Base-by-base conservation (phyloP, 1,284 basidiomycete species). In the Filobasidium uniguttulatum region DNA sequence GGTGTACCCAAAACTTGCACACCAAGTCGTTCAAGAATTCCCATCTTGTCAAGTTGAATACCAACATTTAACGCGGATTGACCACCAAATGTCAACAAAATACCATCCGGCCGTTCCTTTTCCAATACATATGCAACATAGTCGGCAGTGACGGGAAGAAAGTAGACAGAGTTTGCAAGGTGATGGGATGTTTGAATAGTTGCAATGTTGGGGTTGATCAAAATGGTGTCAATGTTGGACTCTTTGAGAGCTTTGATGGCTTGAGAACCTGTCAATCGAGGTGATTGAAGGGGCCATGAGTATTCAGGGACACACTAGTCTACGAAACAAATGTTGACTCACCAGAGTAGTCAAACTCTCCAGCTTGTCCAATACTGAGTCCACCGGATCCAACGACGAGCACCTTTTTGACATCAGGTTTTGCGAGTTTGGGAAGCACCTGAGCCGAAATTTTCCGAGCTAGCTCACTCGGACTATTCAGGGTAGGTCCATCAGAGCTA, bases 341-440 rank as follows among this genome's bases (percentile, higher is more conserved):
- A 74, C 85, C 94, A 25, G 90, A 96, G 72, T 99, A 98, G 70
- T 99, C 94, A 70, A 99, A 99, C 71, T 99, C 94, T 69, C 94
- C 94, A 4, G 94, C 94, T 71, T 98, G 94, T 38, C 94, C 94
- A 57, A 99, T 98, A 64, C 82, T 85, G 44, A 99, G 80, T 55
- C 94, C 94, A 62, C 94, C 94, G 57, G 83, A 87, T 56, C 94
- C 94, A 46, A 98, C 89, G 53, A 98, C 87, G 55, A 98, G 77
- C 45, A 98, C 94, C 67, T 93, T 94, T 67, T 85, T 82, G 43
- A 98, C 93, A 60, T 96, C 81, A 23, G 87, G 83, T 29, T 83
- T 79, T 33, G 82, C 80, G 30, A 90, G 74, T 62, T 85, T 84
- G 34, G 88, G 86, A 17, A 96, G 75, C 41, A 94, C 90, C 61